Evolutionary conservation across 495 filamentous ascomycete genomes (phyloP).

Genomic region (Annulohypoxylon moriforme): DNA sequence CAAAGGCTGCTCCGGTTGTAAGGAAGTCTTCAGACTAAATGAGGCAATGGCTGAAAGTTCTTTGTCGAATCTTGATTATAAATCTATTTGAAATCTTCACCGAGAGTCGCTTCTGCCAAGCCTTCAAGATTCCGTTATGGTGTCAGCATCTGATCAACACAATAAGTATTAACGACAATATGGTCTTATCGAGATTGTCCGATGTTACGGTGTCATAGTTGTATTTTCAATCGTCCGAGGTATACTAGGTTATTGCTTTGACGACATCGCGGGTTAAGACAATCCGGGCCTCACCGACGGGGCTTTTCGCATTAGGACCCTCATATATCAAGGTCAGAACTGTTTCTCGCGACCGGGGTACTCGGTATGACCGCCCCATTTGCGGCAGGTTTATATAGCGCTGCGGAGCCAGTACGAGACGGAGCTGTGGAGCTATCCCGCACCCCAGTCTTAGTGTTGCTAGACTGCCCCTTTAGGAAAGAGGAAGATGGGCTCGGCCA

Average conservation of each 20-base stretch:
- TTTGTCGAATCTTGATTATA: slow-evolving; percentile 2
- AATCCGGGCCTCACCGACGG: slow-evolving; percentile 10
- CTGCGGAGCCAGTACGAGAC: slow-evolving; percentile 1
- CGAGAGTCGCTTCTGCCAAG: neutral
- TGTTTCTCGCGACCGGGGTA: neutral
- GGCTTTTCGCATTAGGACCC: neutral
- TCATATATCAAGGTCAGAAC: neutral
- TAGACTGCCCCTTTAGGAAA: slow-evolving; percentile 33
- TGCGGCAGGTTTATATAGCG: neutral
- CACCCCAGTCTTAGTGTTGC: neutral
- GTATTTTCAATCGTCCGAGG: neutral
- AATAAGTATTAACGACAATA: neutral
- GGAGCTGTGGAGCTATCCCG: neutral
- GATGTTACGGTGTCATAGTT: neutral
- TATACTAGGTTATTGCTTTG: neutral
- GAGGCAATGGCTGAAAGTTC: neutral
- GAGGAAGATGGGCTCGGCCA: slow-evolving; percentile 10
- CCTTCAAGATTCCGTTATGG: neutral
- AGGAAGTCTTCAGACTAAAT: neutral
- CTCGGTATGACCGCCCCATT: slow-evolving; percentile 11
- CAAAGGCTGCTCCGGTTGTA: neutral
- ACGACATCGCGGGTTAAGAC: neutral
- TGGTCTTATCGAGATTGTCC: neutral
- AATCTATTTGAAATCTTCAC: neutral
- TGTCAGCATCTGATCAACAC: neutral